Evolutionary conservation across 805 yeast species (phyloP), one percentile per base, ranked within the genome.

Genomic region (Phaffomyces opuntiae): DNA sequence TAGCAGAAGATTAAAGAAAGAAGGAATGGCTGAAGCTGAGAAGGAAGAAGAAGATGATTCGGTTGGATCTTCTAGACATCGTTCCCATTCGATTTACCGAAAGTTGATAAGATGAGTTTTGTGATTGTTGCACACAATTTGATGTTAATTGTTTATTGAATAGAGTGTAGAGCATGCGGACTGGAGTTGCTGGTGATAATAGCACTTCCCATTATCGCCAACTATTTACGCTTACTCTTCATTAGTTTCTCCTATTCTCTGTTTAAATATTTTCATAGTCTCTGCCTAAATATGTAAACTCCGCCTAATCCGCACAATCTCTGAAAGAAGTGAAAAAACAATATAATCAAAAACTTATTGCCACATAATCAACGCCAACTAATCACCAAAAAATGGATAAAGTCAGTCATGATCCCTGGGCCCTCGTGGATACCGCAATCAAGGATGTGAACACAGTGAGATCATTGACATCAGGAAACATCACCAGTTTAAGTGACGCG

Each of bases 61-160:
- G 24, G 7, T 21, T 21, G 7, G 24, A 21, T 21, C 24, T 21
- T 21, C 24, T 7, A 25, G 7, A 39, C n/a, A 21, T n/a, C 40
- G 25, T 25, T 19, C 37, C 3, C 17, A 32, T 14, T 37, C 39
- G 9, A 26, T 40, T 11, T 37, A 38, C 9, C 40, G 37, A 17
- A 45, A 40, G 39, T 41, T 45, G 8, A 37, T 40, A 6, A 40
- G 17, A 38, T 45, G 33, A 38, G 14, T 19, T 27, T 21, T 32
- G 8, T 32, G 9, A 8, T n/a, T 32, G 35, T 11, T n/a, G 7
- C 13, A 32, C 9, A 32, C 13, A n/a, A 29, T 5, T 29, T 29
- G 32, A 29, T 29, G 32, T 29, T 17, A 17, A 17, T 37, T 37
- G 24, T 21, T 21, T 6, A 21, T 21, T 21, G 5, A 4, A 21